phyloP scores from a whole-genome alignment of 305 asterid genomes.

The Fraxinus floribunda region DNA sequence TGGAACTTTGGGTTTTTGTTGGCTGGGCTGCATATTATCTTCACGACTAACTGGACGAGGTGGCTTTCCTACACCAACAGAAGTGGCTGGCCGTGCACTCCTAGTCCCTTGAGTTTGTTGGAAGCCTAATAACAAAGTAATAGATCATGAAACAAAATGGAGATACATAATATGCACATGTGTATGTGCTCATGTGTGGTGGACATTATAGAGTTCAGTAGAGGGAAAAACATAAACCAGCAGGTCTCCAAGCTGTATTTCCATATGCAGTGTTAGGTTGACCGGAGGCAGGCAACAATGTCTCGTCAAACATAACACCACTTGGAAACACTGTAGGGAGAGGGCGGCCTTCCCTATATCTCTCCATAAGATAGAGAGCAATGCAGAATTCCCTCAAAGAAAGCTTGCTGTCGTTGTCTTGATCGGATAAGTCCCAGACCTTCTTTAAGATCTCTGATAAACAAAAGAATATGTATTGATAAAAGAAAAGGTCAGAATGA shows the following conservation, averaged over 20 bases:
- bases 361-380: constrained; percentile 95
- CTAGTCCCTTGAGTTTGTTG: constrained; percentile 62
- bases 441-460: constrained; percentile 81
- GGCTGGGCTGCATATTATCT: constrained; percentile 51
- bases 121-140: constrained; percentile 41
- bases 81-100: constrained; percentile 42
- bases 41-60: constrained; percentile 90
- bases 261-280: constrained; percentile 52
- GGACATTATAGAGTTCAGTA: not conserved
- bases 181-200: constrained; percentile 4
- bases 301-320: constrained; percentile 62
- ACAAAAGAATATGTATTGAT: constrained; percentile 25
- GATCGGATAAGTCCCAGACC: constrained; percentile 98
- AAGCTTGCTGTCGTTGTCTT: constrained; percentile 95
- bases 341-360: constrained; percentile 80
- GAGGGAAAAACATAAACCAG: constrained; percentile 47
- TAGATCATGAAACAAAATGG: constrained; percentile 14
- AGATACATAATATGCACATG: not conserved
- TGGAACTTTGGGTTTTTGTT: constrained; percentile 80
- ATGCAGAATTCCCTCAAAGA: constrained; percentile 85
- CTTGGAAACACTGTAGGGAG: constrained; percentile 73
- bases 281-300: constrained; percentile 48
- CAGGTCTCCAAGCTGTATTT: constrained; percentile 62
- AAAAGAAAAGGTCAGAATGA: constrained; percentile 24
- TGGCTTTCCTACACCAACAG: constrained; percentile 62